Conservation (phyloP, 306 rosid genomes). For the Carpinus fangiana region DNA sequence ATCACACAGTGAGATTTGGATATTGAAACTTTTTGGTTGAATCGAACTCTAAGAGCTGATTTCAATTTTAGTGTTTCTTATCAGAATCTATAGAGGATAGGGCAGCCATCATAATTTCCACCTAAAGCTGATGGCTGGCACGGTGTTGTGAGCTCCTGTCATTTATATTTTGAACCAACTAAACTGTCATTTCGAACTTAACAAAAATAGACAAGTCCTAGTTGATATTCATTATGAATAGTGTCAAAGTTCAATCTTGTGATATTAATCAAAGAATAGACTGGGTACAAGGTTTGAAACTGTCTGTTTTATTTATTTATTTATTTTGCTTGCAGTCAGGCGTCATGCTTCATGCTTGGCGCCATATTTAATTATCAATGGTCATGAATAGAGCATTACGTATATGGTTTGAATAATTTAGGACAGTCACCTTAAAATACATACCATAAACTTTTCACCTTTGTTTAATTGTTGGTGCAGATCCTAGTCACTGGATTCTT, state of each 20-base stretch:
- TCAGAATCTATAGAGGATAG: background rate
- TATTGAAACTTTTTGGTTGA: background rate
- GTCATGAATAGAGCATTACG: background rate
- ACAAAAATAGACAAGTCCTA: background rate
- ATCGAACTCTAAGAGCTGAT: background rate
- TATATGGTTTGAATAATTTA: background rate
- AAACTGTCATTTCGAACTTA: background rate
- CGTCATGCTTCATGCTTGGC: too few species aligned
- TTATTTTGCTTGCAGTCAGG: background rate
- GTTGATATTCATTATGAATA: background rate
- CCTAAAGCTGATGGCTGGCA: background rate
- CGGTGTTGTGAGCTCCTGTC: background rate
- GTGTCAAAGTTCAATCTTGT: background rate
- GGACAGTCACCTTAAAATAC: background rate
- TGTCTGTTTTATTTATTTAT: background rate
- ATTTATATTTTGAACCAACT: background rate
- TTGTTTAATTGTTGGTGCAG: conserved; percentile 52
- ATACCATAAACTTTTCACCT: conserved; percentile 10
- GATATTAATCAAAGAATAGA: too few species aligned
- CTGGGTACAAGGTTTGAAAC: too few species aligned
- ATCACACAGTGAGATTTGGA: background rate
- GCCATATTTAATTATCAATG: background rate
- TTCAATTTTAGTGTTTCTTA: background rate
- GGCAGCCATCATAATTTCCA: background rate
- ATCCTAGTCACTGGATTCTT: conserved; percentile 76